A percentile compares a stretch with the other conserved stretches of the same genome.
phyloP scores from a whole-genome alignment of 164 flowering plant species.

The Nymphaea thermarum region DNA sequence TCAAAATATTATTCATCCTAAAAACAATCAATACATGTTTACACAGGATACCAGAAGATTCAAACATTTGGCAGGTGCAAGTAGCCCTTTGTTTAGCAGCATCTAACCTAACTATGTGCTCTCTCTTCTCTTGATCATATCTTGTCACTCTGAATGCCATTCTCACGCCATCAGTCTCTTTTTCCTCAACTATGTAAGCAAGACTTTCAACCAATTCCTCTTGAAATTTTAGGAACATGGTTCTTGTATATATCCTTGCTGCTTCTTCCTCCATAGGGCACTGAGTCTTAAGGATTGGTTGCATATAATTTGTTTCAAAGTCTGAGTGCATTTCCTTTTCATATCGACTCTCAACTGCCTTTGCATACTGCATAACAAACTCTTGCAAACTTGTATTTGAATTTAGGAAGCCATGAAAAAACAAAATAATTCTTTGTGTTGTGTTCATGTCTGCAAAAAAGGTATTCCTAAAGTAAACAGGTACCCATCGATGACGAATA shows the following conservation, averaged over 20 bases:
- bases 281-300: slow-evolving; percentile 5
- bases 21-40: slow-evolving; percentile 9
- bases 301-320: slow-evolving; percentile 2
- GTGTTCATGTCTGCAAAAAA: slow-evolving; percentile 7
- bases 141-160: slow-evolving; percentile 2
- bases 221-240: slow-evolving; percentile 7
- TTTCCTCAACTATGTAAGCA: slow-evolving; percentile 3
- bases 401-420: slow-evolving; percentile 5
- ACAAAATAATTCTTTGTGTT: slow-evolving; percentile 3
- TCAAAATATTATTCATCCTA: slow-evolving; percentile 1
- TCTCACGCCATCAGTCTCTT: slow-evolving; percentile 24
- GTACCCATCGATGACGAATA: slow-evolving; percentile 8
- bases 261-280: slow-evolving; percentile 8
- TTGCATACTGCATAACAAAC: slow-evolving; percentile 5
- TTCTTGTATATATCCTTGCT: slow-evolving; percentile 5
- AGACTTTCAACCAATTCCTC: slow-evolving; percentile 8
- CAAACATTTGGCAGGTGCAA: slow-evolving; percentile 11
- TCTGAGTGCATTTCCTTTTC: slow-evolving; percentile 7
- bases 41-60: slow-evolving; percentile 6
- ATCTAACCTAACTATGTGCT: slow-evolving; percentile 5
- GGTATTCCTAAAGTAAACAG: slow-evolving; percentile 5
- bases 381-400: slow-evolving; percentile 3
- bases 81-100: slow-evolving; percentile 5
- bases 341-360: slow-evolving; percentile 2
- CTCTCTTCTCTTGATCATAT: slow-evolving; percentile 5